Conservation (phyloP, 2,329 filamentous ascomycete species). For the Penicillium sp. region DNA sequence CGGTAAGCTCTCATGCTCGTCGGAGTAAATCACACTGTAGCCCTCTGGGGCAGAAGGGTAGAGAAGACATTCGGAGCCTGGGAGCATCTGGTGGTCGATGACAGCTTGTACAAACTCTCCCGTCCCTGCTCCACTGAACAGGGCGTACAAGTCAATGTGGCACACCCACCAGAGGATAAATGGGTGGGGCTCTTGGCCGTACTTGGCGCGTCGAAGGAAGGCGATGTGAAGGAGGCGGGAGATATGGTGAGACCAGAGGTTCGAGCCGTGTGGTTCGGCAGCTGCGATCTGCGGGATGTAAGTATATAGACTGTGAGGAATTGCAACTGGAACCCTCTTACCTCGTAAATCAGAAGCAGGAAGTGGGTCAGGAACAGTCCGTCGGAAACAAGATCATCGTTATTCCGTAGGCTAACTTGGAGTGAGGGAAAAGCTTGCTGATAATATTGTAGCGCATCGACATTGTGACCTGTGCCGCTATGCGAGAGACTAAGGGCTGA, state of each 20-base stretch:
- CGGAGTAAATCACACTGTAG: conserved; percentile 38
- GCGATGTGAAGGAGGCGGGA: conserved; percentile 53
- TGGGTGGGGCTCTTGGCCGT: conserved; percentile 48
- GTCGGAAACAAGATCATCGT: conserved; percentile 55
- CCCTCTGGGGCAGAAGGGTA: conserved; percentile 37
- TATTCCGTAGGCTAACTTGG: conserved; percentile 45
- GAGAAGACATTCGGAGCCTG: conserved; percentile 41
- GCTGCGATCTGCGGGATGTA: conserved; percentile 44
- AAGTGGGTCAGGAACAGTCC: conserved; percentile 59
- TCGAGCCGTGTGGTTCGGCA: conserved; percentile 47
- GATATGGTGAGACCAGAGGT: conserved; percentile 57
- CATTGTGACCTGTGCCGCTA: conserved; percentile 46
- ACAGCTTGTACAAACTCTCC: conserved; percentile 53
- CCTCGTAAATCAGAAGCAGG: conserved; percentile 58
- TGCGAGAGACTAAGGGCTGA: conserved; percentile 54
- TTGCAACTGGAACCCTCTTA: conserved; percentile 28
- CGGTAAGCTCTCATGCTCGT: conserved; percentile 41
- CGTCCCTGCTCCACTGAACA: conserved; percentile 53
- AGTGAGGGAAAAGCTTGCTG: conserved; percentile 54
- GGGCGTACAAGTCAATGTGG: conserved; percentile 56
- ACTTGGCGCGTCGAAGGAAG: conserved; percentile 48
- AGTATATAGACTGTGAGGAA: conserved; percentile 14
- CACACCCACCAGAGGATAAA: conserved; percentile 57
- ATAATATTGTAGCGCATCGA: conserved; percentile 56
- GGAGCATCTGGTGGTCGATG: conserved; percentile 50